Conservation (phyloP, 2,329 filamentous ascomycete species). For the Talaromyces sp. region DNA sequence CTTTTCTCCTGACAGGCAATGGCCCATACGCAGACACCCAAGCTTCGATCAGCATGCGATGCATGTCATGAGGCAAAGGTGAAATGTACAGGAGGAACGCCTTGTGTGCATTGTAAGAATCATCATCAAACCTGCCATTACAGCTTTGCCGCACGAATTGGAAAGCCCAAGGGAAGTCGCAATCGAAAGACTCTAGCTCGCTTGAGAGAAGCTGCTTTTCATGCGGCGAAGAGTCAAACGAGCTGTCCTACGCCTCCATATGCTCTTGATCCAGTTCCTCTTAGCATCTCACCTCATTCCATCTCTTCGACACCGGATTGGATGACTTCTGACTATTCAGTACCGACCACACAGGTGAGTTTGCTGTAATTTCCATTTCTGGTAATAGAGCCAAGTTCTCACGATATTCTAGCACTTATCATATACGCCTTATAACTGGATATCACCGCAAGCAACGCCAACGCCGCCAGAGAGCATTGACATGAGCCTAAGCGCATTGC, state of each 20-base stretch:
- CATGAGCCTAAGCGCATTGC: background rate
- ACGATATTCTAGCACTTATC: background rate
- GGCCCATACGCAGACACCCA: conserved; percentile 16
- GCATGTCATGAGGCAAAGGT: conserved; percentile 20
- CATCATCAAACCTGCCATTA: conserved; percentile 17
- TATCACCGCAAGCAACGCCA: conserved; percentile 9
- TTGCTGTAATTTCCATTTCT: background rate
- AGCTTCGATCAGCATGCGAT: conserved; percentile 20
- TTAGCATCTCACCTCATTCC: conserved; percentile 2
- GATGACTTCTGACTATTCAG: conserved; percentile 5
- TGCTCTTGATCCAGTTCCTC: background rate
- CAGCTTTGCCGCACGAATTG: conserved; percentile 18
- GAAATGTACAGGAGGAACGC: conserved; percentile 16
- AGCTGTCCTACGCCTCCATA: background rate
- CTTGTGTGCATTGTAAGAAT: conserved; percentile 18
- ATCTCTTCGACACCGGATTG: conserved; percentile 4
- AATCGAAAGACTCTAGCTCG: conserved; percentile 19
- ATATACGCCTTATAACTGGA: conserved; percentile 6
- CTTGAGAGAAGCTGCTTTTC: conserved; percentile 13
- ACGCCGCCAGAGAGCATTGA: conserved; percentile 14
- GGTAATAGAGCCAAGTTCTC: background rate
- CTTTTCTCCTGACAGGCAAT: background rate
- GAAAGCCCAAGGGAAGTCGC: conserved; percentile 18
- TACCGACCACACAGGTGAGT: conserved; percentile 3
- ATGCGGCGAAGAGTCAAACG: conserved; percentile 3